Evolutionary conservation across 2,329 filamentous ascomycete species (phyloP).

Genomic region (Fusarium sororula): DNA sequence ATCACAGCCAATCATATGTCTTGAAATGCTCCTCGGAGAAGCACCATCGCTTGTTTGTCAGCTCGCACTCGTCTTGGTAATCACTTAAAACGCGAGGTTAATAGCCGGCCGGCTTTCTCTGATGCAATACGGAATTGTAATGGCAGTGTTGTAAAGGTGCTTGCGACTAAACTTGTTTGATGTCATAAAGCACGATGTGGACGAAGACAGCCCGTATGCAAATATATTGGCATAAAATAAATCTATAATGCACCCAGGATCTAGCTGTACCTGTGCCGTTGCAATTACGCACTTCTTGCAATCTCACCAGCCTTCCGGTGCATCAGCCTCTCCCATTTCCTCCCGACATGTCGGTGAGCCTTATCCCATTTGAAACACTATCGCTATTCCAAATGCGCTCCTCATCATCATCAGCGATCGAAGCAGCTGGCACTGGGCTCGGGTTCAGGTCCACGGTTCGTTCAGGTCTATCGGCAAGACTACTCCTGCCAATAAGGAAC

Average conservation of each 20-base stretch:
- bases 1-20: not conserved
- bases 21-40: not conserved
- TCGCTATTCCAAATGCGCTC: not conserved
- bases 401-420: not conserved
- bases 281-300: not conserved
- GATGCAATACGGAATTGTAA: fast-evolving
- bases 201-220: too few species aligned
- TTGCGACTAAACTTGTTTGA: not conserved
- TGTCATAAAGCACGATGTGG: not conserved
- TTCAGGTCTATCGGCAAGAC: not conserved
- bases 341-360: not conserved
- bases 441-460: not conserved
- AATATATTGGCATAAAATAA: not conserved
- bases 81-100: not conserved
- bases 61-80: not conserved
- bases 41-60: not conserved
- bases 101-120: too few species aligned
- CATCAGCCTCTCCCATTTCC: not conserved
- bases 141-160: not conserved
- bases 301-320: not conserved
- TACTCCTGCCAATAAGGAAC: not conserved
- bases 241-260: not conserved
- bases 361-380: not conserved
- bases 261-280: not conserved
- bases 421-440: not conserved